These are phyloP conservation scores for Cladophialophora exuberans DNA, from an alignment of 2,329 filamentous ascomycete species.

Conservation along the genomic window DNA sequence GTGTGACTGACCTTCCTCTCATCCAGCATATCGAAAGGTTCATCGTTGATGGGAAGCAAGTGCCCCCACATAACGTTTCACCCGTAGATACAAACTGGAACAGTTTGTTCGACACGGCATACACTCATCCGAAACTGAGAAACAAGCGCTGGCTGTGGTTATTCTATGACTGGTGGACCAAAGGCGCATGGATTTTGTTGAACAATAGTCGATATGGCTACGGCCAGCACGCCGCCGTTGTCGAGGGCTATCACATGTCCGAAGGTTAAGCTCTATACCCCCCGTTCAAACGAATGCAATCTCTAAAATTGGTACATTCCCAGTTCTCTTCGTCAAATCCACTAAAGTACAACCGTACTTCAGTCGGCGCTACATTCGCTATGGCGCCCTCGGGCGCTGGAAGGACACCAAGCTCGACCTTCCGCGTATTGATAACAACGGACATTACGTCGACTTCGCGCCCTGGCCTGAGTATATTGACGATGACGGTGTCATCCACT, in stretches of 20 bases:
- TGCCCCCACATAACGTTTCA: not conserved
- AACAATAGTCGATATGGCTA: constrained; percentile 14
- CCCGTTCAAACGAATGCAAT: no score
- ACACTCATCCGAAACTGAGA: constrained; percentile 10
- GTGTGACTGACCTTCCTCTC: not conserved
- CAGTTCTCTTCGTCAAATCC: constrained; percentile 18
- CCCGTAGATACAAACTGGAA: constrained; percentile 13
- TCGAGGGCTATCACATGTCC: constrained; percentile 11
- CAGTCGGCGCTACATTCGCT: constrained; percentile 2
- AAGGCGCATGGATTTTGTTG: constrained; percentile 7
- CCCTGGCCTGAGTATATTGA: constrained; percentile 15
- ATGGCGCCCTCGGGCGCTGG: not conserved
- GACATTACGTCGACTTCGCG: constrained; percentile 6
- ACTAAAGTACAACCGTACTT: constrained; percentile 12
- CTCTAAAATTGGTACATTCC: no score
- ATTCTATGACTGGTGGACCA: constrained; percentile 12
- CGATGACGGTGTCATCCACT: constrained; percentile 14
- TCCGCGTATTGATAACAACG: constrained; percentile 5
- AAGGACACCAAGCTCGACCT: constrained; percentile 6
- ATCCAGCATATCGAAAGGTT: constrained; percentile 5
- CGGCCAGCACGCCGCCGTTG: constrained; percentile 10
- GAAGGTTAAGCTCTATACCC: not conserved
- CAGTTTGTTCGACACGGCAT: constrained; percentile 10
- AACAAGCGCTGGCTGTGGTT: constrained; percentile 6
- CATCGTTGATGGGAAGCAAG: constrained; percentile 8